Evolutionary conservation across 768 basidiomycete genomes (phyloP), one percentile per base, ranked within the genome.

Genomic region (Suillus occidentalis): DNA sequence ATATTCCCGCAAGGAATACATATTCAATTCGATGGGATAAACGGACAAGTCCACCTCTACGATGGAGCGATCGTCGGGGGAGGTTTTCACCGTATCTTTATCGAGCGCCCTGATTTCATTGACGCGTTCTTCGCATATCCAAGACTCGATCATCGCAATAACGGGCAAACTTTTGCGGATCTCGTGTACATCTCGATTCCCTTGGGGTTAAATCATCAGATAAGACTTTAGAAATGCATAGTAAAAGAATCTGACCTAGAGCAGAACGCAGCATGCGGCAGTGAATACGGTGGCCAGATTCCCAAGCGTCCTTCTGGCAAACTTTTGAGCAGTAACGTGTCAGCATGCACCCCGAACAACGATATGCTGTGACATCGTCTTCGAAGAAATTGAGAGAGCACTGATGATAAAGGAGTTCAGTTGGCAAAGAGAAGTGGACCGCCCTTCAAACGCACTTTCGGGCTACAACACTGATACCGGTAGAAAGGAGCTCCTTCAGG

Each of bases 401-500:
- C 58, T 59, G 3, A 42, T 31, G 12, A 31, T n/a, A 13, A 59
- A 59, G 25, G 3, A n/a, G 42, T 28, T 59, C 12, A 59, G 58
- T 31, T 42, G 42, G 18, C 10, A 18, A 59, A 20, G 40, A 28
- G 10, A 59, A 20, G 12, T 10, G 4, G 12, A 31, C 16, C 13
- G 18, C 42, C 6, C 2, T 42, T 36, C 28, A 18, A 42, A 59
- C 58, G 58, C 16, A 59, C 58, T 59, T 28, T 59, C 1, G 18
- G 25, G 18, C 58, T 59, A 42, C 58, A 16, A 18, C 58, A 59
- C 18, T 13, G 40, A 59, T 59, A 59, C 20, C 58, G 58, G 58
- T 59, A 59, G 40, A 59, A 59, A 13, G 58, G 58, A 6, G 40
- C 58, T 31, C 58, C 58, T 18, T 59, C 58, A 59, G 58, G 58